phyloP scores from a whole-genome alignment of 2,329 filamentous ascomycete genomes.

The Fusarium subtropicale region DNA sequence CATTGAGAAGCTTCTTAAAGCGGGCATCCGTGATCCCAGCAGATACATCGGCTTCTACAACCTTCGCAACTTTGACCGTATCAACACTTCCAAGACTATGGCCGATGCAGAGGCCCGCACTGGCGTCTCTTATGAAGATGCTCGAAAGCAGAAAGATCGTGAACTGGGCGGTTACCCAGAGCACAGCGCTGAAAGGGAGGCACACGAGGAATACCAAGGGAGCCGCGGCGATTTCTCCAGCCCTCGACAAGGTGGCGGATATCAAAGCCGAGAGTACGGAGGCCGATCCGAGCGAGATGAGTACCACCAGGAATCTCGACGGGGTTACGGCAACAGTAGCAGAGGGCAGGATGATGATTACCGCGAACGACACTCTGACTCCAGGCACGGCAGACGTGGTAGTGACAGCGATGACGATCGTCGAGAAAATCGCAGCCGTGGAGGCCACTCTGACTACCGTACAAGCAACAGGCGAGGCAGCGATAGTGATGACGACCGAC shows the following conservation, averaged over 20 bases:
- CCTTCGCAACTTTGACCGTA: slow-evolving; percentile 83
- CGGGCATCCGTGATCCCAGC: slow-evolving; percentile 75
- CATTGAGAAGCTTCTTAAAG: slow-evolving; percentile 75
- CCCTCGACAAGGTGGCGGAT: slow-evolving; percentile 9
- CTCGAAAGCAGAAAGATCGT: slow-evolving; percentile 72
- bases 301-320: slow-evolving; percentile 4
- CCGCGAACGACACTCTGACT: slow-evolving; percentile 2
- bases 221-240: slow-evolving; percentile 22
- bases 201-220: slow-evolving; percentile 19
- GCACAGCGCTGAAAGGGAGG: slow-evolving; percentile 42
- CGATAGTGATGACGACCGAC: slow-evolving; percentile 16
- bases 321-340: slow-evolving; percentile 1
- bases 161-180: slow-evolving; percentile 61
- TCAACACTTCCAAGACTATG: slow-evolving; percentile 77
- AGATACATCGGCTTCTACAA: slow-evolving; percentile 88
- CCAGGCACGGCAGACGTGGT: background rate
- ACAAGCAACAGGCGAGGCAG: slow-evolving; percentile 10
- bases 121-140: slow-evolving; percentile 76
- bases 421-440: background rate
- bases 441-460: background rate
- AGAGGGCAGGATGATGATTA: slow-evolving; percentile 18
- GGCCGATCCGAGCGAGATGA: slow-evolving; percentile 12
- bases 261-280: slow-evolving; percentile 19
- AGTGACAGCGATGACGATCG: background rate
- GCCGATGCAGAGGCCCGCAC: slow-evolving; percentile 68